phyloP scores from a whole-genome alignment of 371 early-diverging fungal genomes.

The Fennellomyces sp. region DNA sequence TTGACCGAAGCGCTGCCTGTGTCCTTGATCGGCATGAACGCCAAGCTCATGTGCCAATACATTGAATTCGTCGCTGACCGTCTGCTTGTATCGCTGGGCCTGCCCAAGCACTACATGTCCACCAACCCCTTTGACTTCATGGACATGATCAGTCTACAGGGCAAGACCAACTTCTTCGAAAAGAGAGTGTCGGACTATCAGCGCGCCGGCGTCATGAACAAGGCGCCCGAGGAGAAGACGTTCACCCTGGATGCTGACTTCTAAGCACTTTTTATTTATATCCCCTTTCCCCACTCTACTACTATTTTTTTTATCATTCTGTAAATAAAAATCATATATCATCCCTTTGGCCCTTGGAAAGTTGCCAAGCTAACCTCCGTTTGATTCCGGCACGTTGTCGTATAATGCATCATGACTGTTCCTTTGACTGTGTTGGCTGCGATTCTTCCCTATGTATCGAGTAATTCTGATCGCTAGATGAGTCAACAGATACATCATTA shows the following conservation, averaged over 20 bases:
- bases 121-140: constrained; percentile 99
- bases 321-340: too few relatives aligned
- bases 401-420: too few relatives aligned
- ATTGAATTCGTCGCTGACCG: constrained; percentile 99
- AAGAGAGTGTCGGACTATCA: constrained; percentile 99
- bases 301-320: too few relatives aligned
- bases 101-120: constrained; percentile 86
- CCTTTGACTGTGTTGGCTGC: too few relatives aligned
- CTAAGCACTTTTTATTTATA: too few relatives aligned
- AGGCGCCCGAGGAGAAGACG: constrained; percentile 63
- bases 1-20: constrained; percentile 96
- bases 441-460: too few relatives aligned
- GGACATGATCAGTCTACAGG: constrained; percentile 99
- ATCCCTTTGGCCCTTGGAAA: too few relatives aligned
- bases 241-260: constrained; percentile 88
- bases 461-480: too few relatives aligned
- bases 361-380: too few relatives aligned
- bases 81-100: constrained; percentile 92
- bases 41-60: constrained; percentile 96
- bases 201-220: constrained; percentile 95
- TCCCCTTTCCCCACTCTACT: too few relatives aligned
- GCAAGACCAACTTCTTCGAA: constrained; percentile 99
- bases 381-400: too few relatives aligned
- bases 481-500: too few relatives aligned
- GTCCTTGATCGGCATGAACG: constrained; percentile 98